Evolutionary conservation across 2,329 filamentous ascomycete species (phyloP).

Genomic region (Diaporthe citri): DNA sequence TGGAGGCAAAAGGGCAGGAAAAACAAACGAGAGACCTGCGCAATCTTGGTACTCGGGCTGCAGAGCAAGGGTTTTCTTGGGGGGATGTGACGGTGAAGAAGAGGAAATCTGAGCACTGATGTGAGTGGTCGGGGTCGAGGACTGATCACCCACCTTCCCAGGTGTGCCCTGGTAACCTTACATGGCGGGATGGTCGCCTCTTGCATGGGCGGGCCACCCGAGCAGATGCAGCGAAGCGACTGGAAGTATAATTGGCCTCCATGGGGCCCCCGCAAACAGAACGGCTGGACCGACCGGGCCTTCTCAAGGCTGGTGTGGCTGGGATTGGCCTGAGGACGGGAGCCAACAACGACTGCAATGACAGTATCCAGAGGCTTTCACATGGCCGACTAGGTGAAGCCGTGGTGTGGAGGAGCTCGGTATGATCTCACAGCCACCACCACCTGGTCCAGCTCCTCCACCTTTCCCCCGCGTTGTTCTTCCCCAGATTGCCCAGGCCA

Average conservation of each 20-base stretch:
- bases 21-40: not conserved
- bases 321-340: conserved; percentile 1
- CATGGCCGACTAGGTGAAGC: not conserved
- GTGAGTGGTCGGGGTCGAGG: conserved; percentile 19
- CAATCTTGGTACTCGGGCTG: not conserved
- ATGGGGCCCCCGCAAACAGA: not conserved
- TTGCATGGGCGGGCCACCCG: conserved; percentile 20
- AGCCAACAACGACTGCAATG: not conserved
- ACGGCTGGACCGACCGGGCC: not conserved
- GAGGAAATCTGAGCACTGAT: conserved; percentile 22
- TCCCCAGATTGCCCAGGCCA: conserved; percentile 12
- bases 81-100: conserved; percentile 18
- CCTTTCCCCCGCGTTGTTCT: conserved; percentile 17
- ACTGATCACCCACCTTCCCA: conserved; percentile 20
- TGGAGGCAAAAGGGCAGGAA: conserved; percentile 7
- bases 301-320: not conserved
- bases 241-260: conserved; percentile 19
- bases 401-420: conserved; percentile 25
- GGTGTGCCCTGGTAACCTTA: conserved; percentile 11
- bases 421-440: conserved; percentile 22
- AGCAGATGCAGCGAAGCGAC: conserved; percentile 15
- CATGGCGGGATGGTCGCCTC: conserved; percentile 19
- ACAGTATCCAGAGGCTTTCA: not conserved
- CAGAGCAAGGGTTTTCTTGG: conserved; percentile 3
- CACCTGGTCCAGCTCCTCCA: not conserved